Evolutionary conservation across 306 rosid species (phyloP).

Genomic region (Citrullus amarus): DNA sequence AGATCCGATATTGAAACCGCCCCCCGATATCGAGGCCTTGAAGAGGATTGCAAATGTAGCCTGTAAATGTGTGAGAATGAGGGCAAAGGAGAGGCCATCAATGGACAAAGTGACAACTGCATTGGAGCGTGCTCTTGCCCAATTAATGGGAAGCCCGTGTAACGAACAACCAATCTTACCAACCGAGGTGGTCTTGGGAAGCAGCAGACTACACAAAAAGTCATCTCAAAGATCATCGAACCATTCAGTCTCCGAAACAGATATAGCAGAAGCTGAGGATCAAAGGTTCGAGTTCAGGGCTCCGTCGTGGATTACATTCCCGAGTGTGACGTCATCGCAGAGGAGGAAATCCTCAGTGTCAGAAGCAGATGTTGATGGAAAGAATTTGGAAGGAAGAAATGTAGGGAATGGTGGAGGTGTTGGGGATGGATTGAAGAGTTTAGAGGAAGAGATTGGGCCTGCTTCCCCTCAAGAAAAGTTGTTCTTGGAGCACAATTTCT

Average conservation of each 20-base stretch:
- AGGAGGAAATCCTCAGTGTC: conserved; percentile 86
- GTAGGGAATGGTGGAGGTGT: conserved; percentile 31
- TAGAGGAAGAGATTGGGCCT: conserved; percentile 94
- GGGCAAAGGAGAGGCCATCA: conserved; percentile 93
- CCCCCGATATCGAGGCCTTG: conserved; percentile 68
- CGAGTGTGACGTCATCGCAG: conserved; percentile 94
- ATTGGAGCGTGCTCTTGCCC: conserved; percentile 71
- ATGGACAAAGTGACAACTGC: conserved; percentile 97
- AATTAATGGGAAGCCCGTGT: conserved; percentile 84
- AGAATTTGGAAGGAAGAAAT: conserved; percentile 47
- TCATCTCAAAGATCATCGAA: conserved; percentile 78
- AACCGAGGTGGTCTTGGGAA: conserved; percentile 85
- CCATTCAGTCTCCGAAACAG: conserved; percentile 63
- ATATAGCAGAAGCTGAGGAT: conserved; percentile 65
- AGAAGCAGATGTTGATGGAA: conserved; percentile 73
- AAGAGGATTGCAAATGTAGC: conserved; percentile 89
- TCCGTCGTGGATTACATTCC: conserved; percentile 94
- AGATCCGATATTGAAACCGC: conserved; percentile 62
- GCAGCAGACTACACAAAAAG: conserved; percentile 80
- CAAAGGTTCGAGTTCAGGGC: conserved; percentile 81
- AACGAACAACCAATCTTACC: conserved; percentile 92
- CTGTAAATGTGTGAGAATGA: conserved; percentile 87
- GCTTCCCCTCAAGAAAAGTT: conserved; percentile 83
- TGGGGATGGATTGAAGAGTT: conserved; percentile 76
- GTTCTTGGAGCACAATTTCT: conserved; percentile 85